Evolutionary conservation across 768 basidiomycete genomes (phyloP).

Genomic region (Glaciozyma martinii): DNA sequence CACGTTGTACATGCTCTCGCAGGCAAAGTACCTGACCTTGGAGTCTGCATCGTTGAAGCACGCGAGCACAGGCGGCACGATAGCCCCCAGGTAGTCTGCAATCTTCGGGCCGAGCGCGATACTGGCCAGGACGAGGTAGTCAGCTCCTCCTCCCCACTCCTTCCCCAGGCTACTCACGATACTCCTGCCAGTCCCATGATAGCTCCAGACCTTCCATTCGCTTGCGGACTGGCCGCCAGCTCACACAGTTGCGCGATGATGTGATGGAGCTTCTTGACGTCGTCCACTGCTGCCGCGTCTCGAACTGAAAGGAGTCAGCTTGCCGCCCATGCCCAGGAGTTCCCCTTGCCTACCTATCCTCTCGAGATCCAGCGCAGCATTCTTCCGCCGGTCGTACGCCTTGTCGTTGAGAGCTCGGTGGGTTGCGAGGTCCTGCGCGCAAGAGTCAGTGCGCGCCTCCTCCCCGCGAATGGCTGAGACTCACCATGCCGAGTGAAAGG

Average conservation of each 20-base stretch:
- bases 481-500: too few species aligned
- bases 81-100: slow-evolving; percentile 87
- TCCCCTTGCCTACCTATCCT: slow-evolving; percentile 39
- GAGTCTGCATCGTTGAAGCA: slow-evolving; percentile 94
- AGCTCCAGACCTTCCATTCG: slow-evolving; percentile 78
- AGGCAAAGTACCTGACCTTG: slow-evolving; percentile 92
- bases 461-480: too few species aligned
- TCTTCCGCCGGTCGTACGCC: slow-evolving; percentile 36
- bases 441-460: too few species aligned
- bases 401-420: background rate
- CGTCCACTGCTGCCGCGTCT: slow-evolving; percentile 72
- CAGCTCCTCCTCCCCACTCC: background rate
- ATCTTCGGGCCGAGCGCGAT: slow-evolving; percentile 83
- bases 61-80: slow-evolving; percentile 73
- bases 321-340: too few species aligned
- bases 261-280: slow-evolving; percentile 66
- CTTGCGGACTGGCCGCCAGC: slow-evolving; percentile 66
- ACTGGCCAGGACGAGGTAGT: slow-evolving; percentile 7
- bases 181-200: slow-evolving; percentile 92
- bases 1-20: slow-evolving; percentile 96
- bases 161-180: slow-evolving; percentile 41
- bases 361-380: slow-evolving; percentile 89
- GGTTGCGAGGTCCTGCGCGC: background rate
- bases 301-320: slow-evolving; percentile 46
- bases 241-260: slow-evolving; percentile 92